Percentiles rank a stretch among this genome's conserved stretches.
Evolutionary conservation across 805 yeast genomes (phyloP).

Genomic region (Ogataea nonfermentans): DNA sequence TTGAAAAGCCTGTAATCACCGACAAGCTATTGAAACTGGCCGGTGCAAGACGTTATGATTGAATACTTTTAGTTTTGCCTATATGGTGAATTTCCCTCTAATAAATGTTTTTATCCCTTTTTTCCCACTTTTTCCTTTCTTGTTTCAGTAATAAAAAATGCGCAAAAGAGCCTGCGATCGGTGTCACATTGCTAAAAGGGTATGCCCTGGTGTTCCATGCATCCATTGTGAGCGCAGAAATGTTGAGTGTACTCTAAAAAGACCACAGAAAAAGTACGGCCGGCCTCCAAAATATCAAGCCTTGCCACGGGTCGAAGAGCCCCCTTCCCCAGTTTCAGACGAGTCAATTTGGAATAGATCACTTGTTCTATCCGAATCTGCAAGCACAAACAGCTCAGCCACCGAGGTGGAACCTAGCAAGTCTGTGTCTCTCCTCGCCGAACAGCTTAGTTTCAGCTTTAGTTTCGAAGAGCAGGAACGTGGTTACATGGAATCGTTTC

Average conservation of each 20-base stretch:
- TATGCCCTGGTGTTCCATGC: conserved; percentile 8
- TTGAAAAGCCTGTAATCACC: conserved; percentile 25
- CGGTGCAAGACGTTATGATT: conserved; percentile 21
- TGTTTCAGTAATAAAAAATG: not conserved
- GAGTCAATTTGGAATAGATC: not conserved
- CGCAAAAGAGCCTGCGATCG: conserved; percentile 11
- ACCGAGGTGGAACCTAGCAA: not conserved
- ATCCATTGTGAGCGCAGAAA: conserved; percentile 1
- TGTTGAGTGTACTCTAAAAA: conserved; percentile 2
- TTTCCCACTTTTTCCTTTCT: conserved; percentile 2
- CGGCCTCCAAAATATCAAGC: conserved; percentile 6
- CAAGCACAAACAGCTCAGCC: not conserved
- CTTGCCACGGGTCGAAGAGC: not conserved
- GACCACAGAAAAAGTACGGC: conserved; percentile 10
- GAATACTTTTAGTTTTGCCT: too few species aligned
- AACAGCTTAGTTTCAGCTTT: conserved; percentile 4
- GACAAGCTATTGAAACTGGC: conserved; percentile 31
- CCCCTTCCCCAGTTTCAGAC: not conserved
- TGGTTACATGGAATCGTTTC: conserved; percentile 2
- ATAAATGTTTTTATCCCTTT: conserved; percentile 2
- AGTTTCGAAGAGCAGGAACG: conserved; percentile 2
- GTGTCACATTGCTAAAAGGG: conserved; percentile 8
- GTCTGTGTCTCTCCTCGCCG: too few species aligned
- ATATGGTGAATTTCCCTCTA: too few species aligned
- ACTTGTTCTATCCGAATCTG: not conserved